These are phyloP conservation scores for Pichia nanzhaoensis DNA, from an alignment of 805 yeast species.

Conservation along the genomic window DNA sequence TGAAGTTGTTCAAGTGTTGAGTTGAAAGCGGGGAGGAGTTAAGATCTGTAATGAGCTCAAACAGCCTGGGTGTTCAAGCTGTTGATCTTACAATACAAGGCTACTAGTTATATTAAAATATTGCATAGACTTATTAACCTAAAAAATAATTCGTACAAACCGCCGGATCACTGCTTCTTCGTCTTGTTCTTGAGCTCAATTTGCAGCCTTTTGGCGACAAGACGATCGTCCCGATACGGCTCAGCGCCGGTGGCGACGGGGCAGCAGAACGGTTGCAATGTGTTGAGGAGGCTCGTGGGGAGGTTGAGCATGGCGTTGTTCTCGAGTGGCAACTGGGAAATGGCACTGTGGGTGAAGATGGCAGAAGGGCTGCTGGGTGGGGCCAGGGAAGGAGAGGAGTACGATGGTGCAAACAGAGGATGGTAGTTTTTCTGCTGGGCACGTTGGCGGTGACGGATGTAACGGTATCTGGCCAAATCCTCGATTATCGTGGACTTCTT, in stretches of 20 bases:
- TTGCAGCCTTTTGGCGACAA: background rate
- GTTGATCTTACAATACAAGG: too few species aligned
- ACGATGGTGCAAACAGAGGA: background rate
- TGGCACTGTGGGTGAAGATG: conserved; percentile 5
- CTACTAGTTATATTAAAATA: too few species aligned
- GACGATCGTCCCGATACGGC: conserved; percentile 4
- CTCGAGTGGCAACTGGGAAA: background rate
- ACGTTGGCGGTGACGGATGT: background rate
- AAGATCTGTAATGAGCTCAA: too few species aligned
- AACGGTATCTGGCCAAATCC: conserved; percentile 3
- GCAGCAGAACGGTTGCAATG: background rate
- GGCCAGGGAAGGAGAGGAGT: background rate
- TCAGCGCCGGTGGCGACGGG: background rate
- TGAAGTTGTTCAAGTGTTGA: too few species aligned
- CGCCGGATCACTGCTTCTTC: too few species aligned
- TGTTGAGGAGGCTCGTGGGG: background rate
- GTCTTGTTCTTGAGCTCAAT: background rate
- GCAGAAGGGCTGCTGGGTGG: background rate
- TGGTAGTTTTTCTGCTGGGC: background rate
- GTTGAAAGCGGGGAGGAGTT: too few species aligned
- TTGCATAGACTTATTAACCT: too few species aligned
- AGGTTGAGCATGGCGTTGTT: conserved; percentile 4
- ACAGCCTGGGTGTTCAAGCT: too few species aligned
- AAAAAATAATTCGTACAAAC: too few species aligned
- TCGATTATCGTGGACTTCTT: background rate